These are phyloP conservation scores for Penicillium sp. DNA, from an alignment of 2,329 filamentous ascomycete species.

Conservation along the genomic window DNA sequence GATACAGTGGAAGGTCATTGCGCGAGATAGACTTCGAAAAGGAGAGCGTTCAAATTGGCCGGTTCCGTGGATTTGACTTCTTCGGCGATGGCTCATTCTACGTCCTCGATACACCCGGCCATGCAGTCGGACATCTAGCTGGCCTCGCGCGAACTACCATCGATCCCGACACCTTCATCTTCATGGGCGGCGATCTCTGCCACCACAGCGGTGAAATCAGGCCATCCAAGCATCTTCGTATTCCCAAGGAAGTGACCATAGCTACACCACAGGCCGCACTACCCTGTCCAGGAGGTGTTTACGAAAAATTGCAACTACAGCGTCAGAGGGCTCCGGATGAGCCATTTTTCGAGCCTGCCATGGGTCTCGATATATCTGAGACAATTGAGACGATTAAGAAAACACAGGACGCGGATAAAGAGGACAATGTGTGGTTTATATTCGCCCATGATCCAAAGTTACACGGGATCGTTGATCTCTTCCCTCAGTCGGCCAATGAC, in stretches of 20 bases:
- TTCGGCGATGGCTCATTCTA: conserved; percentile 33
- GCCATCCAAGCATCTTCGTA: conserved; percentile 1
- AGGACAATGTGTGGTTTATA: not conserved
- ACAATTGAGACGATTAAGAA: not conserved
- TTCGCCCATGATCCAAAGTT: not conserved
- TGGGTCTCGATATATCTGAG: not conserved
- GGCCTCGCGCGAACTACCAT: conserved; percentile 26
- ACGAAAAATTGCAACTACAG: not conserved
- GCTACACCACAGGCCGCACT: not conserved
- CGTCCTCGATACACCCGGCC: conserved; percentile 28
- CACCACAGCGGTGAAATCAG: conserved; percentile 8
- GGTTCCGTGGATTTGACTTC: conserved; percentile 27
- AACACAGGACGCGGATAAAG: not conserved
- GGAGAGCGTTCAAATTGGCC: conserved; percentile 18
- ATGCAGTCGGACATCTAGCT: conserved; percentile 27
- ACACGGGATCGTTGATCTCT: not conserved
- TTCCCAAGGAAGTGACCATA: not conserved
- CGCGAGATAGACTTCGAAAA: conserved; percentile 7
- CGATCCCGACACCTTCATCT: conserved; percentile 11
- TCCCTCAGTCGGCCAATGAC: not conserved
- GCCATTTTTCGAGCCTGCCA: not conserved
- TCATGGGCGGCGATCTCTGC: conserved; percentile 9
- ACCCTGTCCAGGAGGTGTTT: not conserved
- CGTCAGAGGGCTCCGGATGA: not conserved
- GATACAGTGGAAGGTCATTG: conserved; percentile 15